These are phyloP conservation scores for Ogataea henricii DNA, from an alignment of 805 yeast genomes.

Conservation along the genomic window DNA sequence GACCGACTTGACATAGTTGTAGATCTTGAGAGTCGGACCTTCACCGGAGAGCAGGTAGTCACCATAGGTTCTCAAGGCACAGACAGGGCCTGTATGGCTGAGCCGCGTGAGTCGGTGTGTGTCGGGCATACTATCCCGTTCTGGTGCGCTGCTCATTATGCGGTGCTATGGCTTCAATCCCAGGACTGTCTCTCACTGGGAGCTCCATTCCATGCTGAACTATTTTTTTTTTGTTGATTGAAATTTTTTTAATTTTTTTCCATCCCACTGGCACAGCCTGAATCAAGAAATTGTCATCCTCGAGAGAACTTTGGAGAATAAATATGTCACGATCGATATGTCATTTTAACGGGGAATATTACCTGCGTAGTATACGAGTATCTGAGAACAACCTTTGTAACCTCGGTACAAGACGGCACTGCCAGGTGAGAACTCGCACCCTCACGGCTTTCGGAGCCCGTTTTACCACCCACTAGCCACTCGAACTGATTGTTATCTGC, in stretches of 20 bases:
- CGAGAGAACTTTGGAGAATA: not conserved
- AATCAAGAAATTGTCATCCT: not conserved
- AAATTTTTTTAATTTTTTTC: not conserved
- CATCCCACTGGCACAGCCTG: conserved; percentile 5
- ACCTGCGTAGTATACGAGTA: too few relatives aligned
- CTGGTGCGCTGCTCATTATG: not conserved
- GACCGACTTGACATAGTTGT: conserved; percentile 40
- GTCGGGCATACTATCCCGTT: not conserved
- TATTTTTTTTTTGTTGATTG: not conserved
- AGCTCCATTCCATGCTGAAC: not conserved
- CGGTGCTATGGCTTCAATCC: too few relatives aligned
- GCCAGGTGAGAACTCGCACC: too few relatives aligned
- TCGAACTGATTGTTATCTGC: too few relatives aligned
- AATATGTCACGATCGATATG: too few relatives aligned
- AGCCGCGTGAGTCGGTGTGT: conserved; percentile 14
- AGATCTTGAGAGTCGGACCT: conserved; percentile 67
- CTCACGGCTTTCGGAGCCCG: not conserved
- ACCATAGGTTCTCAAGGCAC: conserved; percentile 52
- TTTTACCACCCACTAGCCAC: too few relatives aligned
- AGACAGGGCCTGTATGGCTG: conserved; percentile 66
- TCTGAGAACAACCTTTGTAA: too few relatives aligned
- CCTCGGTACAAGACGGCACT: too few relatives aligned
- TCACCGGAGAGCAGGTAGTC: conserved; percentile 59
- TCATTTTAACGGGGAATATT: not conserved
- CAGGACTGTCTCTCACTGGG: too few relatives aligned